Evolutionary conservation across 2,329 filamentous ascomycete genomes (phyloP), one percentile per base, ranked within the genome.

Genomic region (Chrysoporthe deuterocubensis): DNA sequence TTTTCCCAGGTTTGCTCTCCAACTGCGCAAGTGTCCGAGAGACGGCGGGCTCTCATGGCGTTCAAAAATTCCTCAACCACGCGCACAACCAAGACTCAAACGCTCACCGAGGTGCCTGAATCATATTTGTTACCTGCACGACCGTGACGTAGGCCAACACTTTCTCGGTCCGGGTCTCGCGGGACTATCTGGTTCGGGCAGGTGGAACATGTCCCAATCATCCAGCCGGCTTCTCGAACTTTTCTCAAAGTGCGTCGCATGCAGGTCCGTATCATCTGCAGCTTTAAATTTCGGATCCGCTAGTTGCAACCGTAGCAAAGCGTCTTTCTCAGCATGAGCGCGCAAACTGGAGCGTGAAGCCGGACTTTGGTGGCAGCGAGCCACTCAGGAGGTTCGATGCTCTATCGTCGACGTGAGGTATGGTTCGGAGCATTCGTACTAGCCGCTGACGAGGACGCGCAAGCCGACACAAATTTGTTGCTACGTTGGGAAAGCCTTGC

Each of bases 101-200:
- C 32, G 52, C 58, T 57, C 34, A 61, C 50, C 65, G 50, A 48
- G 59, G 14, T 44, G 26, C 42, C 43, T 9, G 14, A 7, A 60
- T 13, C 21, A 42, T 34, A 3, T 32, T 32, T 62, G n/a, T 44
- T 34, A 32, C 16, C 44, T 56, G 46, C 26, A 57, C n/a, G 21
- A 34, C 37, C 18, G n/a, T 43, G 60, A 58, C 43, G 59, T 63
- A 50, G 13, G 11, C 11, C 8, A 54, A 54, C 32, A 42, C 21
- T 16, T 40, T 14, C 8, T 48, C n/a, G 37, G 21, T 18, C 62
- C 65, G 65, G 65, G 5, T 67, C n/a, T 67, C 65, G 65, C 60
- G 52, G 18, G n/a, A 4, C 16, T 42, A 52, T 11, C 65, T 67
- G 32, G 18, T 67, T 67, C 42, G 59, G 65, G 65, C 65, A 67